These are phyloP conservation scores for Myriosclerotinia curreyana DNA, from an alignment of 2,329 filamentous ascomycete genomes.

Conservation along the genomic window DNA sequence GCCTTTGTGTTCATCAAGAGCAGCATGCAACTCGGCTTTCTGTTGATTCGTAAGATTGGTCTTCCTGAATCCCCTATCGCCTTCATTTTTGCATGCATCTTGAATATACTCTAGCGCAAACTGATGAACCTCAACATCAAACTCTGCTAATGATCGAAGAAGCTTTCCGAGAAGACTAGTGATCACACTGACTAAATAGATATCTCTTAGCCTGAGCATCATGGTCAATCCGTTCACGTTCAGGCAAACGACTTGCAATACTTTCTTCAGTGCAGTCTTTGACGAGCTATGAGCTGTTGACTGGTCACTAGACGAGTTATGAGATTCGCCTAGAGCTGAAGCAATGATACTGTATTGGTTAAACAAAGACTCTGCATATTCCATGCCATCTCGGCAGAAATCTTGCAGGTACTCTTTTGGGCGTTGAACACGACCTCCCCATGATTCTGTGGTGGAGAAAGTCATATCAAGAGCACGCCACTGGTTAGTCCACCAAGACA, in stretches of 20 bases:
- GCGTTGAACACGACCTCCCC: conserved; percentile 64
- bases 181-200: conserved; percentile 77
- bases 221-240: conserved; percentile 70
- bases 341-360: conserved; percentile 81
- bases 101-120: conserved; percentile 60
- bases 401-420: conserved; percentile 68
- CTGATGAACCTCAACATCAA: conserved; percentile 66
- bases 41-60: conserved; percentile 81
- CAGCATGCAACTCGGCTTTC: conserved; percentile 74
- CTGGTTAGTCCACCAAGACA: conserved; percentile 76
- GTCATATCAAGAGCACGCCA: conserved; percentile 81
- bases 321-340: conserved; percentile 42
- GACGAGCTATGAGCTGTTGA: conserved; percentile 31
- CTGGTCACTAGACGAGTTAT: conserved; percentile 39
- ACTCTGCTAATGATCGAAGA: conserved; percentile 74
- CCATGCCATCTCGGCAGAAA: conserved; percentile 93
- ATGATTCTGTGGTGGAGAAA: conserved; percentile 78
- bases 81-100: conserved; percentile 58
- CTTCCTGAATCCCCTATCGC: conserved; percentile 56
- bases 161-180: conserved; percentile 83
- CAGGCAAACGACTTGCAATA: conserved; percentile 63
- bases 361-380: conserved; percentile 82
- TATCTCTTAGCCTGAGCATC: conserved; percentile 87
- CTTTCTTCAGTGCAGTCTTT: conserved; percentile 46
- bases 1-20: conserved; percentile 58